Conservation (phyloP, 148 eudicot species). For the Rheum nobile region DNA sequence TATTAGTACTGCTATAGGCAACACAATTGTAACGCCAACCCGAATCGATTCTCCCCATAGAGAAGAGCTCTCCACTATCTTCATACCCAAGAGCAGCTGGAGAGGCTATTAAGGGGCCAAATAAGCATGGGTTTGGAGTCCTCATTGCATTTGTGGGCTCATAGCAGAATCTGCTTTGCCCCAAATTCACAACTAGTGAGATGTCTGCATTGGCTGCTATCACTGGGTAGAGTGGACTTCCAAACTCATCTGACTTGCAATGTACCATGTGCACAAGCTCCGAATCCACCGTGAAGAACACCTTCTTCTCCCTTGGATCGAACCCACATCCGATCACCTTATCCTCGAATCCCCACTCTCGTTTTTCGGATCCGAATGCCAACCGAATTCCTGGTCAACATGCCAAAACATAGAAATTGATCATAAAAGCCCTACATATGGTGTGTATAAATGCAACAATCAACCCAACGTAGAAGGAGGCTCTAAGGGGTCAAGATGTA, state of each 20-base stretch:
- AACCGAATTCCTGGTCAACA: slow-evolving; percentile 52
- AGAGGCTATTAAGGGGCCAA: slow-evolving; percentile 25
- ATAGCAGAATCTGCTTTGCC: slow-evolving; percentile 56
- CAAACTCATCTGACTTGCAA: slow-evolving; percentile 67
- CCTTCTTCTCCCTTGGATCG: slow-evolving; percentile 51
- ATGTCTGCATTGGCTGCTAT: slow-evolving; percentile 47
- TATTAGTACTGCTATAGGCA: slow-evolving; percentile 17
- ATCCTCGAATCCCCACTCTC: slow-evolving; percentile 46
- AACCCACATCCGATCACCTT: slow-evolving; percentile 81
- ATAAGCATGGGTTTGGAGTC: slow-evolving; percentile 83
- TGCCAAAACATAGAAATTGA: not conserved
- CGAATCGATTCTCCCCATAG: slow-evolving; percentile 67
- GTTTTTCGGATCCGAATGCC: slow-evolving; percentile 33
- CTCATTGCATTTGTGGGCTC: slow-evolving; percentile 48
- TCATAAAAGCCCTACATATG: not conserved
- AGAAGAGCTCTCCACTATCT: slow-evolving; percentile 81
- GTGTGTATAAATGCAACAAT: not conserved
- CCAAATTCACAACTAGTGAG: slow-evolving; percentile 49
- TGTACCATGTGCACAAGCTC: slow-evolving; percentile 48
- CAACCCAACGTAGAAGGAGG: too few species aligned
- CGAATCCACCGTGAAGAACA: slow-evolving; percentile 73
- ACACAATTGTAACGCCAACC: slow-evolving; percentile 40
- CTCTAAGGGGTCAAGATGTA: too few species aligned
- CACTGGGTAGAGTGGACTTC: slow-evolving; percentile 60
- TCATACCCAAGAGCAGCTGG: slow-evolving; percentile 32